A percentile compares a stretch with the other conserved stretches of the same genome.
Conservation (phyloP, 2,329 filamentous ascomycete genomes). For the Paraphaeosphaeria sporulosa region DNA sequence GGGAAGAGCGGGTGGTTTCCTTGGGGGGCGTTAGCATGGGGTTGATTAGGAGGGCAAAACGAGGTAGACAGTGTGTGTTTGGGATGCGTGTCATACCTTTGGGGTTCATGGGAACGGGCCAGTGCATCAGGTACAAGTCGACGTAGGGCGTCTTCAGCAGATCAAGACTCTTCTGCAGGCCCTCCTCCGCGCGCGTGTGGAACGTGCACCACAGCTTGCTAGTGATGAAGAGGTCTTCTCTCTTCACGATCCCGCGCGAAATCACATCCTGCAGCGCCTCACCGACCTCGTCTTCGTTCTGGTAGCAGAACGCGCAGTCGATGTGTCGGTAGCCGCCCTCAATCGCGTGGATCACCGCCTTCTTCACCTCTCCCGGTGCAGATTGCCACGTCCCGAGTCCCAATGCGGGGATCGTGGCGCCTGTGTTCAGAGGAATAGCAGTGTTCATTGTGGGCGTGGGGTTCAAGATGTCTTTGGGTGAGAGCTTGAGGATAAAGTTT, state of each 20-base stretch:
- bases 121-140: constrained; percentile 84
- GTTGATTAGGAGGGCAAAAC: not conserved
- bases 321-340: constrained; percentile 63
- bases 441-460: constrained; percentile 51
- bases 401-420: constrained; percentile 48
- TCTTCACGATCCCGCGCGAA: constrained; percentile 70
- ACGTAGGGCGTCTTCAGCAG: constrained; percentile 80
- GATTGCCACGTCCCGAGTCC: constrained; percentile 52
- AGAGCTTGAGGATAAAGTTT: constrained; percentile 50
- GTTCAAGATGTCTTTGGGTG: constrained; percentile 45
- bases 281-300: constrained; percentile 84
- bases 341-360: constrained; percentile 57
- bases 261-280: constrained; percentile 78
- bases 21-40: constrained; percentile 20
- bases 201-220: constrained; percentile 88
- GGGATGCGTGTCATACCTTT: constrained; percentile 57
- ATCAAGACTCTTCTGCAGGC: constrained; percentile 75
- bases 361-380: constrained; percentile 56
- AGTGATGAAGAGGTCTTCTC: constrained; percentile 82
- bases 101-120: constrained; percentile 82
- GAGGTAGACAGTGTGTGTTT: not conserved
- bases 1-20: constrained; percentile 78
- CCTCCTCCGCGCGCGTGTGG: constrained; percentile 72
- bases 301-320: constrained; percentile 79
- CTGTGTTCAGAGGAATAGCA: constrained; percentile 50